A percentile compares a stretch with the other conserved stretches of the same genome.
Evolutionary conservation across 306 rosid genomes (phyloP).

Genomic region (Elaeagnus macrophylla): DNA sequence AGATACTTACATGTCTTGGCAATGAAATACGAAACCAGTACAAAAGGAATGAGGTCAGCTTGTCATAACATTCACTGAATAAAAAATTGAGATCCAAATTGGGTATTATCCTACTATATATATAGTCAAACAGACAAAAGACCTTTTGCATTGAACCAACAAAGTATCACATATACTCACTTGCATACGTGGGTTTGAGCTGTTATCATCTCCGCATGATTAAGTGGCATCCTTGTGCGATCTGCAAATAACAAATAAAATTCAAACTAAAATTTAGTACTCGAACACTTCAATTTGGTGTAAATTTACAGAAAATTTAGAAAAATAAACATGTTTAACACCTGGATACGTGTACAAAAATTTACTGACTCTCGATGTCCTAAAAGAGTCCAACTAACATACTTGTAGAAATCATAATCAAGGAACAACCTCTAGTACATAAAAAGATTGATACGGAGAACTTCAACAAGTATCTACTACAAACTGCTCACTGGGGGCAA

Average conservation of each 20-base stretch:
- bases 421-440: background rate
- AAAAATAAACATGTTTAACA: too few relatives aligned
- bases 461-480: too few relatives aligned
- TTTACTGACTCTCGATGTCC: too few relatives aligned
- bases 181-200: too few relatives aligned
- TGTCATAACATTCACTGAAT: conserved; percentile 72
- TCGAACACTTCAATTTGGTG: too few relatives aligned
- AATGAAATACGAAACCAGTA: conserved; percentile 77
- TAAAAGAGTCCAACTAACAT: too few relatives aligned
- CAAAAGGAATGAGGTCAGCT: conserved; percentile 69
- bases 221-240: conserved; percentile 37
- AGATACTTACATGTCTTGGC: conserved; percentile 50
- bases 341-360: too few relatives aligned
- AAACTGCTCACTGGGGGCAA: too few relatives aligned
- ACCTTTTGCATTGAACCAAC: background rate
- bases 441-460: background rate
- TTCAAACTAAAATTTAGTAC: background rate
- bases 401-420: background rate
- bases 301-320: too few relatives aligned
- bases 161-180: background rate
- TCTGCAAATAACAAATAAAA: conserved; percentile 32
- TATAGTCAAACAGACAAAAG: background rate
- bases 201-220: background rate
- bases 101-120: background rate
- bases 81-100: background rate